These are phyloP conservation scores for Raphanus sativus DNA, from an alignment of 345 rosid species.

Conservation along the genomic window DNA sequence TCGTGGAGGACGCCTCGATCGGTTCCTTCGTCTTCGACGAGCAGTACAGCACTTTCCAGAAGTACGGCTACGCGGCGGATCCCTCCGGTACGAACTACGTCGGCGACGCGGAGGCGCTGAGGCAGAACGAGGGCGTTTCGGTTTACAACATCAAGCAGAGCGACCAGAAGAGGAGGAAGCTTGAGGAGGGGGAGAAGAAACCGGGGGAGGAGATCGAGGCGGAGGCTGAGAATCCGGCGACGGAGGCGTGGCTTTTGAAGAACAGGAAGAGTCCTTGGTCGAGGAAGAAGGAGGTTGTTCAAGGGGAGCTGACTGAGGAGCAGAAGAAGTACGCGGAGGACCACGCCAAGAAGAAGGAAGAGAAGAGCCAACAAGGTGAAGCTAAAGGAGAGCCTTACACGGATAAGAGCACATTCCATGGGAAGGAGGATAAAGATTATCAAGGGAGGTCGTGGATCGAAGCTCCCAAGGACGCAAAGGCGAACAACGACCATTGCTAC, in stretches of 20 bases:
- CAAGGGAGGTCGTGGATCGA: constrained; percentile 98
- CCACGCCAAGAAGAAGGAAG: constrained; percentile 89
- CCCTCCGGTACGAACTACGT: constrained; percentile 75
- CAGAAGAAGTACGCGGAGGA: constrained; percentile 98
- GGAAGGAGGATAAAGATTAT: constrained; percentile 91
- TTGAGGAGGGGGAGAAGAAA: constrained; percentile 50
- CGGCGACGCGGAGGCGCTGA: constrained; percentile 75
- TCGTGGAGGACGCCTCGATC: constrained; percentile 88
- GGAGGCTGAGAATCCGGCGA: constrained; percentile 79
- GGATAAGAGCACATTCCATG: constrained; percentile 92
- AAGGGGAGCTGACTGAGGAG: constrained; percentile 82
- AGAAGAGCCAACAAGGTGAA: constrained; percentile 57
- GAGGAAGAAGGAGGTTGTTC: constrained; percentile 84
- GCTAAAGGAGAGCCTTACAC: constrained; percentile 79
- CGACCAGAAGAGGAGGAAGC: constrained; percentile 73
- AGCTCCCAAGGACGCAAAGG: constrained; percentile 91
- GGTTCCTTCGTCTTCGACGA: constrained; percentile 85
- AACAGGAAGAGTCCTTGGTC: constrained; percentile 96
- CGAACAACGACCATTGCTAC: constrained; percentile 87
- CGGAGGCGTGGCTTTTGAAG: constrained; percentile 73
- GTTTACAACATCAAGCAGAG: constrained; percentile 80
- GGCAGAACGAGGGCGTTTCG: constrained; percentile 61
- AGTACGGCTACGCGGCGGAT: constrained; percentile 83
- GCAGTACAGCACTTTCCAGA: constrained; percentile 88
- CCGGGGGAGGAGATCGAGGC: constrained; percentile 40